Conservation (phyloP, 768 basidiomycete species). For the Suillus subaureus region DNA sequence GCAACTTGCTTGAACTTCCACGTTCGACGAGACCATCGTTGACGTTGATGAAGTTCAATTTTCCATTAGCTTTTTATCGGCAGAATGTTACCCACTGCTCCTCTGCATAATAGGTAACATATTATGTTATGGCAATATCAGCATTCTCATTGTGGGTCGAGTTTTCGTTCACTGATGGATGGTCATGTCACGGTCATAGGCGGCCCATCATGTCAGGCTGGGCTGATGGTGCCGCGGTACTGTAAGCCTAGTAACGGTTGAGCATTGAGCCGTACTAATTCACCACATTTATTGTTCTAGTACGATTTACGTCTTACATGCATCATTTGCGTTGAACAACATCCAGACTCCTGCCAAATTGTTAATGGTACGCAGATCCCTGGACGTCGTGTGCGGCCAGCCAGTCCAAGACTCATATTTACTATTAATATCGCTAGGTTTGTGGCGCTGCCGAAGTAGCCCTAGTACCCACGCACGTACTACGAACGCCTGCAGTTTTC, state of each 20-base stretch:
- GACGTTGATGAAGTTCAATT: not conserved
- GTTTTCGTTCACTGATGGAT: not conserved
- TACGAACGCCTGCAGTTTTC: not conserved
- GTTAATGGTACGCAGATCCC: not conserved
- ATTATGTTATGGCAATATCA: not conserved
- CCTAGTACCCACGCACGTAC: not conserved
- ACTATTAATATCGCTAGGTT: not conserved
- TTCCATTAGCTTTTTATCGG: not conserved
- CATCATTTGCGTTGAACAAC: not conserved
- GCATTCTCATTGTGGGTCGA: not conserved
- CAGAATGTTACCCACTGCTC: not conserved
- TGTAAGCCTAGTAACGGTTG: not conserved
- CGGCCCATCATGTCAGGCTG: too few relatives aligned
- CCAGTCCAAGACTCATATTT: too few relatives aligned
- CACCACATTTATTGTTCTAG: not conserved
- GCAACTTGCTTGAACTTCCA: not conserved
- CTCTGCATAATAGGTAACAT: not conserved
- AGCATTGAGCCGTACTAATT: not conserved
- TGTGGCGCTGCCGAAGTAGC: not conserved
- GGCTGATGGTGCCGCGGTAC: not conserved
- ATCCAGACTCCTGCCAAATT: not conserved
- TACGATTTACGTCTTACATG: not conserved
- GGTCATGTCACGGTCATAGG: not conserved
- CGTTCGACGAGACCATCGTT: not conserved
- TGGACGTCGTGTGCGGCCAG: not conserved